Base-by-base conservation (phyloP, 1,284 basidiomycete species). In the Ganoderma resinaceum region DNA sequence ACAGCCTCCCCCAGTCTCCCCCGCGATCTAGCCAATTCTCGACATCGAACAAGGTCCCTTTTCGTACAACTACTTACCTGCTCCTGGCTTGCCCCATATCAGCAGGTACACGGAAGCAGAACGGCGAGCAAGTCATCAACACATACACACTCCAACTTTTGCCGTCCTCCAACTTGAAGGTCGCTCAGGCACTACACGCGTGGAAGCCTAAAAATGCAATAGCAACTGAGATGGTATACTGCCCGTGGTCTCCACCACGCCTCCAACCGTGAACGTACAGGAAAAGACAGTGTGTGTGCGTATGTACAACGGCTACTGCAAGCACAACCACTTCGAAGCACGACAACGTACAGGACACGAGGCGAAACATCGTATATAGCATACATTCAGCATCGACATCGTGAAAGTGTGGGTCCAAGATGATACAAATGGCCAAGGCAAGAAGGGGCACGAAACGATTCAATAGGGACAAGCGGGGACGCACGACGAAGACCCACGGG, bases 181-280 rank as follows among this genome's bases (percentile, higher is more conserved):
- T 11, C 14, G 9, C 14, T 5, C 23, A 14, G 14, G 46, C 23
- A 0, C n/a, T 3, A 8, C 23, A 26, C 23, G 11, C 23, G 2
- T 12, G 11, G 23, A 12, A n/a, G 9, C 2, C 16, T 3, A 23
- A 26, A 2, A 0, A 26, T 38, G 37, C 26, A 53, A 63, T 26
- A 40, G 23, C 53, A 62, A 52, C 35, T 16, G 7, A 29, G 23
- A 11, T 66, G 70, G 67, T 71, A 71, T 69, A 71, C 52, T 55
- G 43, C 59, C 65, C 70, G 63, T 53, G 67, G 65, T 59, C 67
- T 60, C 65, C 55, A 61, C 66, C 69, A 62, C 66, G 64, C 60
- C 66, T 49, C 61, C 63, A 55, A 35, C 49, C 59, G 38, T 40
- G 6, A 66, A 68, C 70, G 60, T 66, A 71, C 67, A 68, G 37